phyloP scores from a whole-genome alignment of 192 early-diverging fungal species.

The Backusella liffmaniae region DNA sequence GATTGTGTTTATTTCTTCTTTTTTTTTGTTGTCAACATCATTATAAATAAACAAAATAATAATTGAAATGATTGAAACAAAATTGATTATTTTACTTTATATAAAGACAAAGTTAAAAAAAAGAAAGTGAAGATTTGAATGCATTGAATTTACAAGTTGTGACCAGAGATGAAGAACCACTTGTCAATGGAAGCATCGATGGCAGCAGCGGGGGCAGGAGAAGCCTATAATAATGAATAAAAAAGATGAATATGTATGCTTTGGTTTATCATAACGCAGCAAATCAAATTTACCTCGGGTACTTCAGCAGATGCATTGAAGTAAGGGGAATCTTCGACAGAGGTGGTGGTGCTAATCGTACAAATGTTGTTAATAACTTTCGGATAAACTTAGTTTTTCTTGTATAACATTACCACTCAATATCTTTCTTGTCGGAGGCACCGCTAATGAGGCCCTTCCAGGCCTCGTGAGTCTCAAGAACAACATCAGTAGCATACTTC shows the following conservation, averaged over 20 bases:
- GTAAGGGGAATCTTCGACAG: slow-evolving; percentile 74
- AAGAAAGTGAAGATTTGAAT: slow-evolving; percentile 9
- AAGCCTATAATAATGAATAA: slow-evolving; percentile 30
- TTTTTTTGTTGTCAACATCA: background rate
- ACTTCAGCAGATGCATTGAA: slow-evolving; percentile 56
- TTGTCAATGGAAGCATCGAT: slow-evolving; percentile 93
- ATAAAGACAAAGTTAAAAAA: background rate
- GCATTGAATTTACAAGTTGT: slow-evolving; percentile 52
- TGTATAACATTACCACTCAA: slow-evolving; percentile 55
- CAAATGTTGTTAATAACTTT: background rate
- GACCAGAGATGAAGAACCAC: slow-evolving; percentile 97
- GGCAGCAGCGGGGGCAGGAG: slow-evolving; percentile 52
- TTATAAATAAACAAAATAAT: background rate
- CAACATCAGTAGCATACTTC: slow-evolving; percentile 86
- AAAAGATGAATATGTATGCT: slow-evolving; percentile 8
- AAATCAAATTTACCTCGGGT: slow-evolving; percentile 45
- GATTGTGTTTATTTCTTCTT: background rate
- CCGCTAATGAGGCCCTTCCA: slow-evolving; percentile 85
- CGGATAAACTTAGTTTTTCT: background rate
- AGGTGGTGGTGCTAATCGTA: slow-evolving; percentile 58
- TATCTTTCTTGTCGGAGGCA: slow-evolving; percentile 67
- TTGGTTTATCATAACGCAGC: background rate
- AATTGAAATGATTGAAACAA: background rate
- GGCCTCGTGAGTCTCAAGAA: slow-evolving; percentile 92
- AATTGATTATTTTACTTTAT: background rate